Evolutionary conservation across 2,329 filamentous ascomycete genomes (phyloP), one percentile per base, ranked within the genome.

Genomic region (Fusarium sacchari): DNA sequence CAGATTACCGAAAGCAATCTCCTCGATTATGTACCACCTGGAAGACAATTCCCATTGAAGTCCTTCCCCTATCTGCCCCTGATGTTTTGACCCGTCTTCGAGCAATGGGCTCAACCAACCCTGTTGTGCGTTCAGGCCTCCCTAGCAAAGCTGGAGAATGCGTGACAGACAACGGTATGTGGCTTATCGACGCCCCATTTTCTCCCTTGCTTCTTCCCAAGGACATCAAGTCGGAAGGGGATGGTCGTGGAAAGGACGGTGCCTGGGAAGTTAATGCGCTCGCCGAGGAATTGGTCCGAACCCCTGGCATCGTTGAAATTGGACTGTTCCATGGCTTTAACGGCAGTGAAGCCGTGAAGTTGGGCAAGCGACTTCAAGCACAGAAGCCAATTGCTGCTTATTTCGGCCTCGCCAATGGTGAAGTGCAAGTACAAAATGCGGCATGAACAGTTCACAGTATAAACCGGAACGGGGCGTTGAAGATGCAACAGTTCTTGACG

Each of bases 351-450:
- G 89, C 88, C 46, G 85, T 79, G 26, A 75, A 76, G 39, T 65
- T 88, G 61, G 85, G 88, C 66, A 87, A 90, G 73, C 85, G 87
- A 60, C 83, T 90, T 53, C 92, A 93, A 53, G 95, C 94, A 2
- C 94, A 98, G 84, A 97, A 96, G 84, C 96, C 96, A 0, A 88
- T 98, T 18, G 95, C 95, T 34, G 95, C 94, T 30, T 99, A 98
- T 84, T 99, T 98, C 83, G 96, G 96, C 40, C 93, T 96, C 90
- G 89, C 92, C 49, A 93, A 94, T 79, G 93, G 93, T 20, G 84
- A 91, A 77, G 85, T 92, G 24, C 74, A 83, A 58, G 77, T 82
- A 36, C 81, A 82, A 61, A 79, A 76, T 24, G 77, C 77, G 14
- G 71, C 59, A 62, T 78, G 46, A 67, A 40, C 30, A 4, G 32